These are phyloP conservation scores for Curvularia lunata DNA, from an alignment of 2,329 filamentous ascomycete genomes.

Conservation along the genomic window DNA sequence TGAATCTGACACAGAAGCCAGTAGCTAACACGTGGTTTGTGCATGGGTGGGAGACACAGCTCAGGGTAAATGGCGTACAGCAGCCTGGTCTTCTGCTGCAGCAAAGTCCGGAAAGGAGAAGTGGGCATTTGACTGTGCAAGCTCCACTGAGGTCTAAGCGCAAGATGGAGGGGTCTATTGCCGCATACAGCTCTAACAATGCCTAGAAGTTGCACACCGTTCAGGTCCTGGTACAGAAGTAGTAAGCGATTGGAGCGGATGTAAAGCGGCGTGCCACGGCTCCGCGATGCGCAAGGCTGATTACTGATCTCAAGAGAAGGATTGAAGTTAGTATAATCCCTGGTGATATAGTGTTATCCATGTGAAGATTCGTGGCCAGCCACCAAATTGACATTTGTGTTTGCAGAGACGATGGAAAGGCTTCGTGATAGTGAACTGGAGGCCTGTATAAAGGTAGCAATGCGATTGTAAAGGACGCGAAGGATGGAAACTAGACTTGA, in stretches of 20 bases:
- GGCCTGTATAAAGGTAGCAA: neutral
- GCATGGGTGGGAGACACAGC: neutral
- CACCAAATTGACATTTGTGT: neutral
- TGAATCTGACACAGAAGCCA: neutral
- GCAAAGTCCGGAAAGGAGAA: neutral
- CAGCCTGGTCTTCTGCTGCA: neutral
- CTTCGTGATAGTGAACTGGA: neutral
- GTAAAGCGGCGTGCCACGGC: neutral
- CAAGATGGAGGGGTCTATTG: neutral
- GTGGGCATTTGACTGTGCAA: neutral
- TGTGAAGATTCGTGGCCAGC: neutral
- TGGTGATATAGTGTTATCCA: neutral
- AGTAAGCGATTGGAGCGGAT: neutral
- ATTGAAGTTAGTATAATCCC: neutral
- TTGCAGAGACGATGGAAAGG: neutral
- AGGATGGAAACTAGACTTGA: neutral
- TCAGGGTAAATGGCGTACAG: neutral
- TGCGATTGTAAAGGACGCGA: neutral
- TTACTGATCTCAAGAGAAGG: neutral
- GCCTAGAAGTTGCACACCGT: conserved; percentile 2
- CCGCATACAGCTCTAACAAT: neutral
- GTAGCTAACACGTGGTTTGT: neutral
- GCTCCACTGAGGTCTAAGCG: neutral
- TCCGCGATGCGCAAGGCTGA: neutral
- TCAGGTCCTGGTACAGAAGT: neutral